Evolutionary conservation across 345 rosid genomes (phyloP).

Genomic region (Noccaea caerulescens): DNA sequence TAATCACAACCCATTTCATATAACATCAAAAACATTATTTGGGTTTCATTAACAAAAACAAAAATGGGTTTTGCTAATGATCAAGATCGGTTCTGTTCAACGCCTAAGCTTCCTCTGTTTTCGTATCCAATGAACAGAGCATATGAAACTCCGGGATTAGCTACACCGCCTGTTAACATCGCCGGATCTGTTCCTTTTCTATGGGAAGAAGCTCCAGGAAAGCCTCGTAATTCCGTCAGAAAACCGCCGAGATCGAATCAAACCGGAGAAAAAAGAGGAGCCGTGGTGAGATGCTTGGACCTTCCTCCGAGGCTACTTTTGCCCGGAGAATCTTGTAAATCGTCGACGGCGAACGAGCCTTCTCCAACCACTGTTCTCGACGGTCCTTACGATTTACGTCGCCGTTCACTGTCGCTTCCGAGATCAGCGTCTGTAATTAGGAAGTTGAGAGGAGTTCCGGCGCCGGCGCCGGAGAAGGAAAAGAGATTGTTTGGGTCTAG

Average conservation of each 20-base stretch:
- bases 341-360: conserved; percentile 30
- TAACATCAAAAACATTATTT: conserved; percentile 29
- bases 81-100: conserved; percentile 40
- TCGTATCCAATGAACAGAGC: conserved; percentile 51
- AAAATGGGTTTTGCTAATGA: conserved; percentile 22
- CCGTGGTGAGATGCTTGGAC: conserved; percentile 50
- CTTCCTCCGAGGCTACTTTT: conserved; percentile 71
- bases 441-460: conserved; percentile 40
- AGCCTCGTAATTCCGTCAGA: conserved; percentile 52
- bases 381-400: conserved; percentile 53
- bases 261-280: conserved; percentile 34
- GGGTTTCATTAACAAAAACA: not conserved
- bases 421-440: conserved; percentile 45
- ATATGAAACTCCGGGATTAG: conserved; percentile 49
- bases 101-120: conserved; percentile 62
- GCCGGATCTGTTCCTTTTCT: conserved; percentile 71
- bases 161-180: conserved; percentile 66
- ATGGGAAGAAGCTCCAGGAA: conserved; percentile 97
- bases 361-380: conserved; percentile 66
- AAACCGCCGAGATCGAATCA: conserved; percentile 31
- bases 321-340: conserved; percentile 39
- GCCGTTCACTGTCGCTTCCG: conserved; percentile 43
- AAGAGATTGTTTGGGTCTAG: conserved; percentile 49
- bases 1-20: conserved; percentile 36
- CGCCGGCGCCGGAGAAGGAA: conserved; percentile 41